Evolutionary conservation across 2,329 filamentous ascomycete genomes (phyloP), one percentile per base, ranked within the genome.

Genomic region (Biscogniauxia sp.): DNA sequence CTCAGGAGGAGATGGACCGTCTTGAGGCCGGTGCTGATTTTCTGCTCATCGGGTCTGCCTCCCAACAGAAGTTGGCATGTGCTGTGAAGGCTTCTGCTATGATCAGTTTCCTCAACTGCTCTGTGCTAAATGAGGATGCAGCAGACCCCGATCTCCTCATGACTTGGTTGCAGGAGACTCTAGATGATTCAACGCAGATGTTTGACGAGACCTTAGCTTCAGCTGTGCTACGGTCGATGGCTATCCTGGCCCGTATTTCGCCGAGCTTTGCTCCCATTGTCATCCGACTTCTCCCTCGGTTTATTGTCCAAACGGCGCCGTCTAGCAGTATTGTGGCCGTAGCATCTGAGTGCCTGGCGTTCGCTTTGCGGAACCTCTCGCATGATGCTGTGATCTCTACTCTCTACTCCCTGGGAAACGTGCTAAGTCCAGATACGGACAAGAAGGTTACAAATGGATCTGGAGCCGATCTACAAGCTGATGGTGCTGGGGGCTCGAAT

Each of bases 341-440:
- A 37, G 94, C 94, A 26, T 92, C 93, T n/a, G 87, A 88, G 66
- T 95, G 90, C 68, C 80, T 99, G 37, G 93, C 93, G 1, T 89
- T 88, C 66, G 87, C 96, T 19, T 80, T 99, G 58, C 89, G 88
- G 67, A 83, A 89, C 69, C 82, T 98, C 13, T 96, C 95, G 1
- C 91, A 96, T 69, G 95, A 99, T 78, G 89, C 93, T 41, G 85
- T 97, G 41, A 98, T 99, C 66, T 96, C 93, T 5, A 98, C 93
- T 0, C 80, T 99, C 9, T 99, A 99, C 76, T 95, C 93, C 0
- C 82, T 99, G n/a, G 95, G 95, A 20, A 99, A 99, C 72, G 90
- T 97, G 3, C 82, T 99, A 15, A 97, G 93, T 68, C 88, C 92
- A 5, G 87, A 85, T 53, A 81, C 82, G 15, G 85, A 84, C 60